These are phyloP conservation scores for Cydonia oblonga DNA, from an alignment of 331 rosid genomes.

Conservation along the genomic window DNA sequence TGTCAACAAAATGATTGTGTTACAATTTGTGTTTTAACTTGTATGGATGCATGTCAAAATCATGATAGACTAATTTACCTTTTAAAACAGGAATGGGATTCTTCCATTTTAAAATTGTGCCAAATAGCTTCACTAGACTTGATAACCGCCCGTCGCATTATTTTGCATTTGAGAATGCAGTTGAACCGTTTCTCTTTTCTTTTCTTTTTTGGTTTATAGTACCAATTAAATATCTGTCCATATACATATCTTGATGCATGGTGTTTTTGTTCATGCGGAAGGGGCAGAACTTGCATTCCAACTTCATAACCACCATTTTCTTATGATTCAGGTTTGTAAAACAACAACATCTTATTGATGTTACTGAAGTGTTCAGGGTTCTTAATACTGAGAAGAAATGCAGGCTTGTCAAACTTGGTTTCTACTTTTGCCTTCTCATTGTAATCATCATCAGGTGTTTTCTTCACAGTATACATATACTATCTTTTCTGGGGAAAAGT, in stretches of 20 bases:
- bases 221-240: not conserved
- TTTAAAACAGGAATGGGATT: not conserved
- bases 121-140: not conserved
- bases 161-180: too few species aligned
- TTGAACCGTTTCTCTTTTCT: not conserved
- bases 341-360: slow-evolving; percentile 74
- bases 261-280: not conserved
- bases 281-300: not conserved
- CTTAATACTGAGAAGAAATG: slow-evolving; percentile 67
- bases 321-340: slow-evolving; percentile 53
- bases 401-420: slow-evolving; percentile 59
- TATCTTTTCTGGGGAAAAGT: not conserved
- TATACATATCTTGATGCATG: not conserved
- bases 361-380: slow-evolving; percentile 77
- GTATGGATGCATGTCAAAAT: not conserved
- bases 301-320: slow-evolving; percentile 13
- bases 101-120: not conserved
- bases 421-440: slow-evolving; percentile 47
- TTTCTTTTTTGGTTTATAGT: not conserved
- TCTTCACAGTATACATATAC: not conserved
- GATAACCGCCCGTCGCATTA: too few species aligned
- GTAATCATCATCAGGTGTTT: slow-evolving; percentile 66
- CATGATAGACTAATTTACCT: not conserved
- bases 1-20: not conserved
- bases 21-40: not conserved